A percentile compares a stretch with the other conserved stretches of the same genome.
Conservation (phyloP, 169 alveolate genomes). For the Cryptosporidium andersoni region DNA sequence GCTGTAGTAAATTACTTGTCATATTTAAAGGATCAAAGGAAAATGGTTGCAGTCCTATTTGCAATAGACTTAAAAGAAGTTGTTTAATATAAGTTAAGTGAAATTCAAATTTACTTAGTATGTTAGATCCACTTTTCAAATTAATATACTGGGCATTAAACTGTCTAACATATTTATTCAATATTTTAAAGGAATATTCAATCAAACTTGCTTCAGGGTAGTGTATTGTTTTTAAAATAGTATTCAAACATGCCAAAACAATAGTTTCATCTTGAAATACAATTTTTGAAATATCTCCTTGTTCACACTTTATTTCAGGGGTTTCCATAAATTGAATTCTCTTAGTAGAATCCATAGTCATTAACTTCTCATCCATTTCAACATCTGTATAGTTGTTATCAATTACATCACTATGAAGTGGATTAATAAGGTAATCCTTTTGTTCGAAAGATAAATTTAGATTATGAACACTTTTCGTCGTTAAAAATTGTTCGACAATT, state of each 20-base stretch:
- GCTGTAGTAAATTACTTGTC: conserved; percentile 2
- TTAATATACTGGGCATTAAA: conserved; percentile 6
- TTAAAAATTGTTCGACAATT: too few relatives aligned
- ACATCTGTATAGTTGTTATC: too few relatives aligned
- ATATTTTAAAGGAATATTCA: conserved; percentile 24
- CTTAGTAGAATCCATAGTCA: background rate
- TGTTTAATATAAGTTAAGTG: conserved; percentile 14
- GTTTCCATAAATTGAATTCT: background rate
- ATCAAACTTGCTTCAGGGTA: conserved; percentile 36
- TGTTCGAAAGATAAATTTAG: too few relatives aligned
- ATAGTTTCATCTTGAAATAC: conserved; percentile 13
- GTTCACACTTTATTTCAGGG: background rate
- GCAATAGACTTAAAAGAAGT: conserved; percentile 8
- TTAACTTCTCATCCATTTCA: background rate
- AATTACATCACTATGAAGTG: too few relatives aligned
- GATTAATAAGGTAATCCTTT: too few relatives aligned
- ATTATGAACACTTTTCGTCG: too few relatives aligned
- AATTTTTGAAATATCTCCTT: conserved; percentile 5
- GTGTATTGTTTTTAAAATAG: conserved; percentile 4
- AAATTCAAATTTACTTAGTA: background rate
- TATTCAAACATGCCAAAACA: conserved; percentile 8
- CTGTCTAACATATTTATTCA: conserved; percentile 27
- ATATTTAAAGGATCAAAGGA: conserved; percentile 53
- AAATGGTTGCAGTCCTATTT: conserved; percentile 2
- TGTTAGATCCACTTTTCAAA: background rate